Evolutionary conservation across 164 flowering plant genomes (phyloP), one percentile per base, ranked within the genome.

Genomic region (Sedum album): DNA sequence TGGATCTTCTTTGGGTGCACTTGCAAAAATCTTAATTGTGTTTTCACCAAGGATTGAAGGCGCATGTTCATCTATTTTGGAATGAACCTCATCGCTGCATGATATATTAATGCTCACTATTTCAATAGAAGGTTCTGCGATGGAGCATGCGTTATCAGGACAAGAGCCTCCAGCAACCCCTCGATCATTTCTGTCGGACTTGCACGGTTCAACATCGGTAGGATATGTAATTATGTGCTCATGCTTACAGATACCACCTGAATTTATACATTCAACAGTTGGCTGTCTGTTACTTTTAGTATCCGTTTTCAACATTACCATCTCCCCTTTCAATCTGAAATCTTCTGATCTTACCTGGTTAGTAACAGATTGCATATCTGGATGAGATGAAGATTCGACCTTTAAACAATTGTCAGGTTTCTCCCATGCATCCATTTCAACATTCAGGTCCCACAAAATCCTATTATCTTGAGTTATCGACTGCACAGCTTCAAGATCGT

Each of bases 401-500:
- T 31, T 8, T 25, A 70, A 25, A 79, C 73, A 77, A 73, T 74
- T 82, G 61, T 30, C 41, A 44, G 89, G 85, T 48, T 73, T 49
- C 26, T 70, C 85, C 91, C 91, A 89, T 25, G 80, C 84, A 67
- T 88, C 90, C 87, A 86, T 85, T 25, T 68, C 73, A 53, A 78
- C 74, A 66, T 89, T 89, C 63, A 89, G 70, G 77, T 89, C 92
- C 92, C 91, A 89, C 61, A 79, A 78, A 28, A 75, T 75, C 70
- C 92, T 73, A 41, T 72, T 82, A 70, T 80, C 90, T 53, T 77
- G 80, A 3, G 71, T 70, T 33, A 74, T 60, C 21, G 73, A 30
- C 60, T 30, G 63, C 53, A 64, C 68, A 25, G 63, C 69, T 60
- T 31, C 75, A 61, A 64, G 68, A n/a, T 73, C 74, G 44, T 67